A percentile compares a stretch with the other conserved stretches of the same genome.
Conservation (phyloP, 2,329 filamentous ascomycete genomes). For the Aspergillus ruber region DNA sequence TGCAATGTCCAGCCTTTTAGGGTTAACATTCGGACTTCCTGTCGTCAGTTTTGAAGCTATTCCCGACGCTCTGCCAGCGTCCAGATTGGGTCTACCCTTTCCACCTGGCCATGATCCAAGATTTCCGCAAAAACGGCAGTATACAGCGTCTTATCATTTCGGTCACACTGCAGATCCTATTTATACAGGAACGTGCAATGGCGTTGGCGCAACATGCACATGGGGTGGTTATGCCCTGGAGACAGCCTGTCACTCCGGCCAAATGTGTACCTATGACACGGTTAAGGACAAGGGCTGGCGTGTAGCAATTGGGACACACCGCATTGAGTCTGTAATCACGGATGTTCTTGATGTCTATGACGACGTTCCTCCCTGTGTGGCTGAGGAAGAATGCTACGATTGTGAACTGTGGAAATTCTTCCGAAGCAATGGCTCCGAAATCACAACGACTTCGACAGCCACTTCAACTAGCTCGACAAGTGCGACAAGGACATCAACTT, state of each 20-base stretch:
- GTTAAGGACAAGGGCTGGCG: constrained; percentile 89
- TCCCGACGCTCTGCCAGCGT: constrained; percentile 80
- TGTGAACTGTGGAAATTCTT: constrained; percentile 94
- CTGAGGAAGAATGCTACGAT: constrained; percentile 76
- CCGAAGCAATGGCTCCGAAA: constrained; percentile 80
- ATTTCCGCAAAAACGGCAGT: constrained; percentile 62
- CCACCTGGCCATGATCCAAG: constrained; percentile 71
- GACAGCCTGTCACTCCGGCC: constrained; percentile 82
- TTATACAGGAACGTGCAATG: constrained; percentile 89
- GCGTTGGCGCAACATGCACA: constrained; percentile 79
- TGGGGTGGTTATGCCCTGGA: constrained; percentile 92
- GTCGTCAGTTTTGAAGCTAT: constrained; percentile 91
- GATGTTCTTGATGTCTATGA: constrained; percentile 84
- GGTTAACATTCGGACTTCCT: constrained; percentile 83
- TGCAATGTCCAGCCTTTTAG: constrained; percentile 78
- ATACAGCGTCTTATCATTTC: constrained; percentile 80
- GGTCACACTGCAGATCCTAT: constrained; percentile 94
- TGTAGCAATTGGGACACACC: constrained; percentile 83
- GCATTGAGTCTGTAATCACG: constrained; percentile 78
- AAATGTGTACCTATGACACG: constrained; percentile 85
- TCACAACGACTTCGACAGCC: constrained; percentile 57
- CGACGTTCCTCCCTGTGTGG: constrained; percentile 66
- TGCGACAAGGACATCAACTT: constrained; percentile 71
- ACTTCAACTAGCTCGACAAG: constrained; percentile 49
- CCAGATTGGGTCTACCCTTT: constrained; percentile 74